Evolutionary conservation across 352 stramenopile species (phyloP).

Genomic region (Globisporangium sylvaticum): DNA sequence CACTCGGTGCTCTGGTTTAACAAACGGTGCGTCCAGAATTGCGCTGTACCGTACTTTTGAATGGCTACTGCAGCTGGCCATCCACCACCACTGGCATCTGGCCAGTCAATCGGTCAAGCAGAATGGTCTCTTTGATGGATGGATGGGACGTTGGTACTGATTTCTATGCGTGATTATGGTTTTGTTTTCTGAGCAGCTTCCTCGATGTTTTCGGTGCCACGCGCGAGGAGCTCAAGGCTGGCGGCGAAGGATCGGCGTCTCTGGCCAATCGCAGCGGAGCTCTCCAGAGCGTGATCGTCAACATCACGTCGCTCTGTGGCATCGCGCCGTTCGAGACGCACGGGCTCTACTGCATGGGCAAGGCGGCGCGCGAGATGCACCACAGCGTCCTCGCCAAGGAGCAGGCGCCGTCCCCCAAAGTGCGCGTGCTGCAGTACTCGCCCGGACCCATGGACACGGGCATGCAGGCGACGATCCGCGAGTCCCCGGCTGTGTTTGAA

Average conservation of each 20-base stretch:
- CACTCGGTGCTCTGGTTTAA: conserved; percentile 84
- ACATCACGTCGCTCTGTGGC: conserved; percentile 83
- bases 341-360: conserved; percentile 79
- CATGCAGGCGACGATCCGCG: conserved; percentile 75
- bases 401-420: conserved; percentile 27
- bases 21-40: conserved; percentile 28
- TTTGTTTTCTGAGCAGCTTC: conserved; percentile 26
- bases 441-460: conserved; percentile 85
- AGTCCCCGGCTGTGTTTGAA: conserved; percentile 35
- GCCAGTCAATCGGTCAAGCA: not conserved
- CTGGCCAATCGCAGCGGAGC: conserved; percentile 7
- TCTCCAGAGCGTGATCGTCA: conserved; percentile 51
- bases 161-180: not conserved
- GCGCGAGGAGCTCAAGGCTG: conserved; percentile 26
- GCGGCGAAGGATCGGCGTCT: not conserved
- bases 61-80: not conserved
- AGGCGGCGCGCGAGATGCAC: conserved; percentile 88
- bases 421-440: conserved; percentile 81
- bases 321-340: conserved; percentile 80
- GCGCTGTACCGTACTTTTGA: not conserved
- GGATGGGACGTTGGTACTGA: not conserved
- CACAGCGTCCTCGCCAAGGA: conserved; percentile 62
- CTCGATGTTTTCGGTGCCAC: conserved; percentile 54
- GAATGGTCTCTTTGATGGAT: not conserved
- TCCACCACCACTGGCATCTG: not conserved